Evolutionary conservation across 2,329 filamentous ascomycete species (phyloP).

Genomic region (Coleophoma eucalyptorum): DNA sequence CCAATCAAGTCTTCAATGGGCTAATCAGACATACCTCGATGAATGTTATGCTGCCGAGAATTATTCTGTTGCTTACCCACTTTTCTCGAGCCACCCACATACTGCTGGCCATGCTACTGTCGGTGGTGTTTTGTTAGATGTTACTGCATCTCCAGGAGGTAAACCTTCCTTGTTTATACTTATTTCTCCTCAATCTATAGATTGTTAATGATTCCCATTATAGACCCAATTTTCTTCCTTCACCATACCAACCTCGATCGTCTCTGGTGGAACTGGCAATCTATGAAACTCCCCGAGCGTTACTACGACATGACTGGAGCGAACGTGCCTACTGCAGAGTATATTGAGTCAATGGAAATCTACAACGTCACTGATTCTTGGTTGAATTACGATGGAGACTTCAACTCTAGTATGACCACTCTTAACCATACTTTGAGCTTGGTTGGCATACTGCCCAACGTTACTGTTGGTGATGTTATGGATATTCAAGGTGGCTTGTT

Average conservation of each 20-base stretch:
- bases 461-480: constrained; percentile 8
- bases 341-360: background rate
- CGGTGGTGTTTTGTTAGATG: constrained; percentile 8
- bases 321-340: background rate
- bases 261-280: constrained; percentile 20
- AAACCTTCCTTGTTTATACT: background rate
- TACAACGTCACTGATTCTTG: constrained; percentile 3
- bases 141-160: constrained; percentile 7
- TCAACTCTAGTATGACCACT: background rate
- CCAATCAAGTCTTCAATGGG: constrained; percentile 1
- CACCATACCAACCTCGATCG: constrained; percentile 21
- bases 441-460: constrained; percentile 4
- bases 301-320: background rate
- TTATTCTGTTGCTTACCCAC: constrained; percentile 3
- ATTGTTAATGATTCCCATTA: background rate
- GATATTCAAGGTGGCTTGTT: constrained; percentile 10
- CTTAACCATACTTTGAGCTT: constrained; percentile 6
- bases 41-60: constrained; percentile 4
- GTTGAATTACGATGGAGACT: background rate
- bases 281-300: background rate
- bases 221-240: constrained; percentile 20
- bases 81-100: constrained; percentile 3
- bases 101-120: constrained; percentile 3
- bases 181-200: background rate
- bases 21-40: constrained; percentile 2